phyloP scores from a whole-genome alignment of 2,329 filamentous ascomycete genomes.

The Fusarium buharicum region DNA sequence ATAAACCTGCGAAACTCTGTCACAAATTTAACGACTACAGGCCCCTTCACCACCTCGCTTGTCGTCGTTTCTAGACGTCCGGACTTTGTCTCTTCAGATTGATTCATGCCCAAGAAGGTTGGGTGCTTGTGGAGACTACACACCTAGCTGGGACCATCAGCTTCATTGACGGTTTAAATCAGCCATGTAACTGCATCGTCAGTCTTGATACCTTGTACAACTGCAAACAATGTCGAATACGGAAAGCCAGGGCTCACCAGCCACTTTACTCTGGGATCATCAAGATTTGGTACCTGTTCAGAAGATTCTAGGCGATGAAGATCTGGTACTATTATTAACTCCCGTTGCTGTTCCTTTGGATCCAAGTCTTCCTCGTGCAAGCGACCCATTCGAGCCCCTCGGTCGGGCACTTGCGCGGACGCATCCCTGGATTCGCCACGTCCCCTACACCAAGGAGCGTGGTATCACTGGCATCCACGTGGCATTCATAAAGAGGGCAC shows the following conservation, averaged over 20 bases:
- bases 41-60: conserved; percentile 7
- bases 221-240: conserved; percentile 38
- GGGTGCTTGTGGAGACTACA: conserved; percentile 29
- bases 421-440: conserved; percentile 72
- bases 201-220: conserved; percentile 27
- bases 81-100: conserved; percentile 1
- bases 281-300: conserved; percentile 60
- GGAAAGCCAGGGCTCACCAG: conserved; percentile 29
- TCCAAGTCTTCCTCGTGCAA: conserved; percentile 54
- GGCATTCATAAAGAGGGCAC: conserved; percentile 69
- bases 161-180: conserved; percentile 15
- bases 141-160: conserved; percentile 23
- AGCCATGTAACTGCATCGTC: conserved; percentile 39
- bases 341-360: conserved; percentile 63
- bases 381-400: conserved; percentile 78
- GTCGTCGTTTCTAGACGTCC: conserved; percentile 11
- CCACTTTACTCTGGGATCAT: conserved; percentile 54
- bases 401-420: conserved; percentile 70
- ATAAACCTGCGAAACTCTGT: conserved; percentile 3
- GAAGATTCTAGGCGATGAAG: conserved; percentile 58
- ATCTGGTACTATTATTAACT: conserved; percentile 70
- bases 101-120: conserved; percentile 31
- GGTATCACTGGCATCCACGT: conserved; percentile 73
- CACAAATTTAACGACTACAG: background rate
- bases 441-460: conserved; percentile 72